phyloP scores from a whole-genome alignment of 768 basidiomycete genomes.

The Boletellus sp. region DNA sequence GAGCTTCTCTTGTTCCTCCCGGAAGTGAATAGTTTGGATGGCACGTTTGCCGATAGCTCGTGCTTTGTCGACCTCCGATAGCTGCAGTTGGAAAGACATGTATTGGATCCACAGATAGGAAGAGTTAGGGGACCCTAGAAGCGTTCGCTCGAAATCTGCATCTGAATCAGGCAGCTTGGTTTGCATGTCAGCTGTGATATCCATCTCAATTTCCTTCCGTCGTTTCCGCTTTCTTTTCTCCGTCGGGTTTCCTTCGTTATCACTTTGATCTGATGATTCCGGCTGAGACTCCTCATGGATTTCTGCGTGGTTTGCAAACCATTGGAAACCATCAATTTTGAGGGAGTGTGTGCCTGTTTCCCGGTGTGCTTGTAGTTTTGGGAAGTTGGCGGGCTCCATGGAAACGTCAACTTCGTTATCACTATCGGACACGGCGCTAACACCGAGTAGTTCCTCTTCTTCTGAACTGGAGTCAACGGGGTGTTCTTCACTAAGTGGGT shows the following conservation, averaged over 20 bases:
- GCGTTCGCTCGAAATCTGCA: constrained; percentile 88
- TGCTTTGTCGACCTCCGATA: constrained; percentile 96
- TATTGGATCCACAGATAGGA: constrained; percentile 99
- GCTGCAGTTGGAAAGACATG: constrained; percentile 96
- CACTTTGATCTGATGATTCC: constrained; percentile 44
- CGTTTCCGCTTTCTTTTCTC: constrained; percentile 64
- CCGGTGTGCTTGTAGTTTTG: not conserved
- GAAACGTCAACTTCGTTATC: constrained; percentile 5
- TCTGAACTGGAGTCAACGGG: constrained; percentile 7
- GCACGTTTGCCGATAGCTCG: constrained; percentile 83
- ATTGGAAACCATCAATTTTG: constrained; percentile 65
- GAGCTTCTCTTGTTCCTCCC: constrained; percentile 93
- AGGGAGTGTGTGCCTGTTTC: constrained; percentile 35
- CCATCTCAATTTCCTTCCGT: constrained; percentile 70
- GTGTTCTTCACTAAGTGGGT: constrained; percentile 19
- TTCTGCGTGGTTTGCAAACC: constrained; percentile 46
- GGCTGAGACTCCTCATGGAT: constrained; percentile 39
- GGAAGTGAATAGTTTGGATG: constrained; percentile 83
- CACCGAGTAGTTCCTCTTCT: constrained; percentile 19
- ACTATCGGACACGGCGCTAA: constrained; percentile 11
- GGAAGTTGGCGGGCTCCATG: constrained; percentile 17
- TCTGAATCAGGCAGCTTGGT: constrained; percentile 84
- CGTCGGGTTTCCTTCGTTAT: constrained; percentile 8
- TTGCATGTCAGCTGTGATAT: constrained; percentile 86
- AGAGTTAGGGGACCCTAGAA: constrained; percentile 93